Evolutionary conservation across 768 basidiomycete species (phyloP), one percentile per base, ranked within the genome.

Genomic region (Obba rivulosa): DNA sequence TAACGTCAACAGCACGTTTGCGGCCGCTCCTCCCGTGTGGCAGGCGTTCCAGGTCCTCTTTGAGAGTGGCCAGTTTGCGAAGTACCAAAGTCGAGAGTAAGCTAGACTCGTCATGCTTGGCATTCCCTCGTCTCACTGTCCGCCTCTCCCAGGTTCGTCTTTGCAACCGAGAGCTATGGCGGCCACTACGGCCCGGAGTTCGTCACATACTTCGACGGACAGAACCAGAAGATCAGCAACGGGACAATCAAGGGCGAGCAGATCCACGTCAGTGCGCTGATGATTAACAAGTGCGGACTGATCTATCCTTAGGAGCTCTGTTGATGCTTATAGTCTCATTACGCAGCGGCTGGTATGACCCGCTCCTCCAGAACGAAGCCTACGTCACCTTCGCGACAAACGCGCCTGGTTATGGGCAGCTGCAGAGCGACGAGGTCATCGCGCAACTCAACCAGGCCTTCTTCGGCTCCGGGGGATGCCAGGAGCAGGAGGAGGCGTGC

Each of bases 161-260:
- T 84, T 40, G 73, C 79, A 2, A 82, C 82, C 4, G 82, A 85
- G 58, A 81, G 79, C 43, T 85, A 82, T 46, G 83, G 83, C 5
- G 81, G 82, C 0, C 81, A 85, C 56, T 85, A 82, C 57, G 82
- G 78, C 0, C 81, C 83, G 3, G 70, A 69, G 43, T 83, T 84
- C 51, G 80, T 81, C 24, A 77, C 77, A 4, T 83, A 74, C 57
- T 84, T 86, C 57, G 70, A 82, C 28, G 64, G 81, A 48, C 82
- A 85, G 60, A 85, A 83, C 42, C 64, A 65, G 1, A 62, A 71
- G 43, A 83, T 85, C 44, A 53, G 65, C 8, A 57, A 57, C 8
- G 76, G 77, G 5, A 48, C 55, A 3, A 52, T 83, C 5, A 37
- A 71, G 20, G 83, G 77, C 1, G 78, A 78, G 47, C 64, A 67